These are phyloP conservation scores for Aspergillus ellipticus DNA, from an alignment of 495 filamentous ascomycete species.

Conservation along the genomic window DNA sequence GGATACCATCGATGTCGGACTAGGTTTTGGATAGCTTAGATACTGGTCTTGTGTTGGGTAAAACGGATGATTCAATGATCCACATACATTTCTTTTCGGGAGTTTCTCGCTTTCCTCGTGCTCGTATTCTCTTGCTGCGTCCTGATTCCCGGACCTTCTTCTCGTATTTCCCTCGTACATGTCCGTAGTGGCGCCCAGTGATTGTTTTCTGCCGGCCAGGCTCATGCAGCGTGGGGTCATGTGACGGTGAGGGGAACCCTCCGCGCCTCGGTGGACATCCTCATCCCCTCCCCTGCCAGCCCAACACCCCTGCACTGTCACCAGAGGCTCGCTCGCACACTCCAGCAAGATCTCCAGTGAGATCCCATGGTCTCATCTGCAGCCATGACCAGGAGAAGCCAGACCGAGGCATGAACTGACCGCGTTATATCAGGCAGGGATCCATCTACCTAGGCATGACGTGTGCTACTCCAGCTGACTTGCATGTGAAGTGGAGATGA, in stretches of 20 bases:
- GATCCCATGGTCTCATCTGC: background rate
- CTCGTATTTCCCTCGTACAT: background rate
- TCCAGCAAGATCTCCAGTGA: background rate
- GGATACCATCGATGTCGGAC: constrained; percentile 10
- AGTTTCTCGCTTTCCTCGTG: background rate
- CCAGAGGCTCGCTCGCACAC: background rate
- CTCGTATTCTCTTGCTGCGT: background rate
- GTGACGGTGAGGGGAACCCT: too few species aligned
- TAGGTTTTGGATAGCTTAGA: constrained; percentile 14
- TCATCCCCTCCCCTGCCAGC: background rate
- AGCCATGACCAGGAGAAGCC: background rate
- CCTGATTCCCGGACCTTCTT: background rate
- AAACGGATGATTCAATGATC: constrained; percentile 16
- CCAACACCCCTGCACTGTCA: background rate
- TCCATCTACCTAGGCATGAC: background rate
- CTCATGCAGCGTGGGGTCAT: too few species aligned
- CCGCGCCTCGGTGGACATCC: too few species aligned
- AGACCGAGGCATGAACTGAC: background rate
- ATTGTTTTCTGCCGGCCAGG: background rate
- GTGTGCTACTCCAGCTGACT: background rate
- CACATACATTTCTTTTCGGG: background rate
- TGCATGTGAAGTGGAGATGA: constrained; percentile 9
- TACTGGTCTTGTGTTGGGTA: constrained; percentile 8
- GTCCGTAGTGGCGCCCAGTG: too few species aligned
- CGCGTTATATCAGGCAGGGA: background rate